Conservation (phyloP, 768 basidiomycete species). For the Pisolithus orientalis region DNA sequence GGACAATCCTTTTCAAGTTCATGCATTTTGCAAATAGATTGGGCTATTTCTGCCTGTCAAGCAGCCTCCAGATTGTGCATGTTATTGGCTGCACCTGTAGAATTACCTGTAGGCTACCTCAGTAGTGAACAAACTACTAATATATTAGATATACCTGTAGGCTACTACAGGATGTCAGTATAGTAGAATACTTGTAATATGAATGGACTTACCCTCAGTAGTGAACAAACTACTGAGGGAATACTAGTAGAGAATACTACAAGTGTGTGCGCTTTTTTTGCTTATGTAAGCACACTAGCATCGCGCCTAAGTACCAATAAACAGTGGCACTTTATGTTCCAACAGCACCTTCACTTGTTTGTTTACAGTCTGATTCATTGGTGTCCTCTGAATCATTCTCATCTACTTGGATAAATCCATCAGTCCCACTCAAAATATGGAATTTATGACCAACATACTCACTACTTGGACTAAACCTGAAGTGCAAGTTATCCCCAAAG, state of each 20-base stretch:
- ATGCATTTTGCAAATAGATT: conserved; percentile 61
- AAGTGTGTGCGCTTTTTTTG: too few species aligned
- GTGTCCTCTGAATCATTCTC: conserved; percentile 6
- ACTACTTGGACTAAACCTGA: conserved; percentile 16
- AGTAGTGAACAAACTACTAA: too few species aligned
- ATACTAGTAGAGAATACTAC: too few species aligned
- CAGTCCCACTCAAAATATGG: neutral
- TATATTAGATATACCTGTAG: too few species aligned
- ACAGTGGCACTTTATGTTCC: too few species aligned
- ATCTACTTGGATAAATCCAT: conserved; percentile 4
- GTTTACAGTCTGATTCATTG: conserved; percentile 4
- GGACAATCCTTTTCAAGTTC: conserved; percentile 62
- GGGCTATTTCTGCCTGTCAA: conserved; percentile 43
- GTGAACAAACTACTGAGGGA: too few species aligned
- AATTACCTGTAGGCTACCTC: too few species aligned
- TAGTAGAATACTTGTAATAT: too few species aligned
- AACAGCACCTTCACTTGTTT: neutral
- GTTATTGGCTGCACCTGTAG: neutral
- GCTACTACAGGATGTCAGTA: too few species aligned
- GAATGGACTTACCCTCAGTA: too few species aligned
- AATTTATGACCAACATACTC: neutral
- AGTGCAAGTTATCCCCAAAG: conserved; percentile 34
- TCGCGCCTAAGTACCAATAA: too few species aligned
- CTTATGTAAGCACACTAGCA: too few species aligned
- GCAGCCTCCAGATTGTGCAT: conserved; percentile 30